Conservation (phyloP, 2,329 filamentous ascomycete species). For the Leptoxyphium fumago region DNA sequence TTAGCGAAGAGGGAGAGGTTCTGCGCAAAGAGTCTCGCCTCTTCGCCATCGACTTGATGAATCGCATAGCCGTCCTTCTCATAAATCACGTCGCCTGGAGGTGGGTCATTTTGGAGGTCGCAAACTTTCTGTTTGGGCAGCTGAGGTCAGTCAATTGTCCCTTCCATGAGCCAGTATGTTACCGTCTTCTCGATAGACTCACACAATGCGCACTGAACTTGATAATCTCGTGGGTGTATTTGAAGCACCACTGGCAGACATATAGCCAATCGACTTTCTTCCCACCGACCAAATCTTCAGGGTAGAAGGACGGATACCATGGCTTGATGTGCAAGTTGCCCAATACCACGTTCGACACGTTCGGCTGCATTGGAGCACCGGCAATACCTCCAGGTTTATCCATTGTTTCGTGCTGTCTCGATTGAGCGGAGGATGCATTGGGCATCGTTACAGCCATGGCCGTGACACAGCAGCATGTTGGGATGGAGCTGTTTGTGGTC, state of each 20-base stretch:
- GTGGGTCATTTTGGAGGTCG: conserved; percentile 25
- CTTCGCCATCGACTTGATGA: conserved; percentile 84
- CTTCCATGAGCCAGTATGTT: background rate
- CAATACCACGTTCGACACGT: conserved; percentile 74
- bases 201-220: conserved; percentile 34
- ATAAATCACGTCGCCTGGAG: conserved; percentile 64
- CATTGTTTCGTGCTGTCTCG: too few relatives aligned
- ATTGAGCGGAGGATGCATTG: background rate
- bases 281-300: conserved; percentile 43
- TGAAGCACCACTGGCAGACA: conserved; percentile 88
- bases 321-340: conserved; percentile 73
- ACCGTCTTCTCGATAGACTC: conserved; percentile 5
- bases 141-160: background rate
- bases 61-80: conserved; percentile 67
- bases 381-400: too few relatives aligned
- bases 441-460: background rate
- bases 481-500: background rate
- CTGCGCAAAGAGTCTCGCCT: conserved; percentile 78
- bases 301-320: conserved; percentile 87
- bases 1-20: conserved; percentile 94
- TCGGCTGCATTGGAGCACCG: conserved; percentile 40
- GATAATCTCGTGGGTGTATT: conserved; percentile 53
- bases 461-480: background rate
- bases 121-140: conserved; percentile 26
- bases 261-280: conserved; percentile 45